Base-by-base conservation (phyloP, 495 filamentous ascomycete species). In the Penicillium canescens region DNA sequence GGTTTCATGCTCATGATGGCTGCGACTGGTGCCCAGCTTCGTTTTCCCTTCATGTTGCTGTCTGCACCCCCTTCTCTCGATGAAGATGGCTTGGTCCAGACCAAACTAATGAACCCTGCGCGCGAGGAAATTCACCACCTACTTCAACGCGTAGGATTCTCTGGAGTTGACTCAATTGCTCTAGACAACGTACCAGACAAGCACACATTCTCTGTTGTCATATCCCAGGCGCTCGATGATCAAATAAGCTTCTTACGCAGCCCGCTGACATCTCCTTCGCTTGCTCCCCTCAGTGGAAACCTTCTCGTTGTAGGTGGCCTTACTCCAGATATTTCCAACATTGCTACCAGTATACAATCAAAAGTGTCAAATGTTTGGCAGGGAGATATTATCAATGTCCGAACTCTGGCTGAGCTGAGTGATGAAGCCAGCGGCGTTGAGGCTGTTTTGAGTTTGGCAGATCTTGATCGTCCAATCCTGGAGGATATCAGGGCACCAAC, bases 211-310 rank as follows among this genome's bases (percentile, higher is more conserved):
- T 57, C 67, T 0, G 55, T 76, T 34, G 54, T 73, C 1, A 41
- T 59, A 5, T 47, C 64, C 5, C 74, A 75, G 50, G 74, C 75
- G 0, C 55, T 72, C 1, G 65, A 76, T 46, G 55, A 67, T 10
- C 18, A 54, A 54, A 18, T 71, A 8, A 52, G 55, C 12, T 31
- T 57, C 14, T 14, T 74, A 1, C 43, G 60, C 9, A 10, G 63
- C 7, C 58, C 55, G 16, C 48, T 56, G 11, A 45, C 53, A 57
- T 40, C 11, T 48, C 23, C 53, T 39, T 31, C 40, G 41, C 18
- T 1, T 18, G 18, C 18, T 18, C 18, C 18, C 18, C 18, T 18
- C 18, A 18, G 18, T 1, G 39, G 46, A 49, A 9, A 56, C 20
- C 49, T 53, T 1, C 20, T 55, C 3, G 20, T 20, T 21, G 38